Evolutionary conservation across 2,329 filamentous ascomycete species (phyloP).

Genomic region (Botrytis medusae): DNA sequence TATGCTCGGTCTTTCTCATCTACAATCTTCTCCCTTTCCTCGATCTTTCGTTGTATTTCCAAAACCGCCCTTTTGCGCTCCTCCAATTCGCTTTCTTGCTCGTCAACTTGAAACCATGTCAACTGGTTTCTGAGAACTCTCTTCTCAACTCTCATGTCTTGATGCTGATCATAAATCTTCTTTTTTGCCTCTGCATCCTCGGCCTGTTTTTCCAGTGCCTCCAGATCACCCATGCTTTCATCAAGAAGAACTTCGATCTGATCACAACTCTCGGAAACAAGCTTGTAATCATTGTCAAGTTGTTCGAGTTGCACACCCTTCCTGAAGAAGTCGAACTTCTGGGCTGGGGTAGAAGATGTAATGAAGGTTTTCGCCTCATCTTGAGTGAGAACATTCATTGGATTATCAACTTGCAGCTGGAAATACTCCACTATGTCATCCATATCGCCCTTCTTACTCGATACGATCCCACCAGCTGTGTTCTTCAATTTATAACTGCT

Average conservation of each 20-base stretch:
- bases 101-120: constrained; percentile 84
- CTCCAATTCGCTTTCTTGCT: constrained; percentile 61
- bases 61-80: constrained; percentile 42
- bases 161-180: constrained; percentile 64
- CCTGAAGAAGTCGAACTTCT: constrained; percentile 97
- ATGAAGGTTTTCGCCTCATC: constrained; percentile 93
- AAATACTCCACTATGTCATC: constrained; percentile 94
- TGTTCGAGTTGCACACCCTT: constrained; percentile 92
- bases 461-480: constrained; percentile 66
- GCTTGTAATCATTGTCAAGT: constrained; percentile 84
- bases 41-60: constrained; percentile 42
- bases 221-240: constrained; percentile 62
- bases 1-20: constrained; percentile 48
- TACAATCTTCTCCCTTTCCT: constrained; percentile 47
- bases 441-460: constrained; percentile 80
- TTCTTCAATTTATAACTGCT: constrained; percentile 89
- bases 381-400: constrained; percentile 92
- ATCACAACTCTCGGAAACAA: constrained; percentile 78
- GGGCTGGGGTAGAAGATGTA: constrained; percentile 73
- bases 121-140: constrained; percentile 63
- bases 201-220: constrained; percentile 54
- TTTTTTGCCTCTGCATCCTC: constrained; percentile 65
- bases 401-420: constrained; percentile 92
- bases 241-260: constrained; percentile 64
- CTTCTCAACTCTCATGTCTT: constrained; percentile 61